Evolutionary conservation across 306 rosid species (phyloP).

Genomic region (Vigna radiata): DNA sequence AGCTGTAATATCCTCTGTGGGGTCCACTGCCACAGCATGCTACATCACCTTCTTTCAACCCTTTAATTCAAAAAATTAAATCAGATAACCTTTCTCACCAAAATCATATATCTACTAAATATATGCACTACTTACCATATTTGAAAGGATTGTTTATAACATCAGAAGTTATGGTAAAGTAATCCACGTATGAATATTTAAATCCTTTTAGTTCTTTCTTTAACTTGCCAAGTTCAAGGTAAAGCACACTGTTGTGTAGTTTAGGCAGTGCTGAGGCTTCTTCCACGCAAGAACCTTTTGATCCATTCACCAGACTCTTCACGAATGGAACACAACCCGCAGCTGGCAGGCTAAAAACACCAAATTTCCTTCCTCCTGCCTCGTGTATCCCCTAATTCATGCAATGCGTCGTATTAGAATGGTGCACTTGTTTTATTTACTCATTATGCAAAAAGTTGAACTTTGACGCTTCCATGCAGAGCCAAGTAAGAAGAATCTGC

Average conservation of each 20-base stretch:
- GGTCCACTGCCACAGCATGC: slow-evolving; percentile 75
- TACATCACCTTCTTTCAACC: slow-evolving; percentile 54
- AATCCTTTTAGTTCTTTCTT: slow-evolving; percentile 53
- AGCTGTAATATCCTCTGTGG: slow-evolving; percentile 53
- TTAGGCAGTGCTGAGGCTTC: slow-evolving; percentile 33
- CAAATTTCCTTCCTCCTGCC: slow-evolving; percentile 65
- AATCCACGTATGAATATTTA: slow-evolving; percentile 51
- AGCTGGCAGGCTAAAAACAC: slow-evolving; percentile 46
- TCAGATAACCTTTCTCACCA: background rate
- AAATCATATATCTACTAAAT: background rate
- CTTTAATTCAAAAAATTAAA: slow-evolving; percentile 18
- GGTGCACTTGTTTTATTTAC: background rate
- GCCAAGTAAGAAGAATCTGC: background rate
- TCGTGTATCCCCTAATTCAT: slow-evolving; percentile 48
- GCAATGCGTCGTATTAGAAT: background rate
- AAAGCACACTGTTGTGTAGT: slow-evolving; percentile 51
- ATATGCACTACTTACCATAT: slow-evolving; percentile 52
- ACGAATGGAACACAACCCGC: slow-evolving; percentile 46
- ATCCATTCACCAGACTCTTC: slow-evolving; percentile 39
- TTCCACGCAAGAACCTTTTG: slow-evolving; percentile 41
- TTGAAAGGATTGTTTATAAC: slow-evolving; percentile 52
- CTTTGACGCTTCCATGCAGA: background rate
- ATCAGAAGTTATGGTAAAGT: slow-evolving; percentile 14
- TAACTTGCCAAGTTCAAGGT: slow-evolving; percentile 44
- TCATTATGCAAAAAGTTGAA: background rate